These are phyloP conservation scores for Macrolepiota fuliginosa DNA, from an alignment of 768 basidiomycete species.

Conservation along the genomic window DNA sequence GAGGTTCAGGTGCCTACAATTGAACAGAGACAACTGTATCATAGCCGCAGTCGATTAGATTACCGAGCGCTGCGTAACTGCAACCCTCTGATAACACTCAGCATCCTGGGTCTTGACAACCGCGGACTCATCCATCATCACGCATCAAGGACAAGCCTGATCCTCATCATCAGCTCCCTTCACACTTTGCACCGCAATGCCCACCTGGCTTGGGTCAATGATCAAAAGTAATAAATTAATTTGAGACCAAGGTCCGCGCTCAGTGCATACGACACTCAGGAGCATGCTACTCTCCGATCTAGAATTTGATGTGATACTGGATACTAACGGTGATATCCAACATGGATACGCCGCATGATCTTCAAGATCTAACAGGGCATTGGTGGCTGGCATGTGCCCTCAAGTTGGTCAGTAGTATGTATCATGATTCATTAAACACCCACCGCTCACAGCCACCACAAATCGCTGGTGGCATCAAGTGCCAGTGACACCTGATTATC, in stretches of 20 bases:
- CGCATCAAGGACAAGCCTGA: not conserved
- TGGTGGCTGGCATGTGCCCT: not conserved
- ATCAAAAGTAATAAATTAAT: not conserved
- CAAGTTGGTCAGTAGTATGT: not conserved
- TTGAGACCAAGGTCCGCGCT: not conserved
- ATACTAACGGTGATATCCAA: not conserved
- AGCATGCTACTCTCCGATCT: not conserved
- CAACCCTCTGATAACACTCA: not conserved
- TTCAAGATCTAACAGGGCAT: not conserved
- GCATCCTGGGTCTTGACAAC: not conserved
- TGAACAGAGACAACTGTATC: not conserved
- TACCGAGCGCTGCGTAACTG: not conserved
- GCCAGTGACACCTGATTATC: not conserved
- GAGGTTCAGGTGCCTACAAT: not conserved
- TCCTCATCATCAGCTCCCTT: not conserved
- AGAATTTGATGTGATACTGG: not conserved
- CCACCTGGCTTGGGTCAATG: not conserved
- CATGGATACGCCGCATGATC: not conserved
- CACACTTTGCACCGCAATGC: not conserved
- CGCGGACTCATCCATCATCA: not conserved
- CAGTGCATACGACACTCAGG: not conserved
- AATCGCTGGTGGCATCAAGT: no score
- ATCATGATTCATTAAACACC: not conserved
- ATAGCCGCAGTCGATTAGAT: not conserved
- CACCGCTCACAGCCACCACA: not conserved